Conservation (phyloP, 139 green algal genomes). For the Coelastrella sp. region DNA sequence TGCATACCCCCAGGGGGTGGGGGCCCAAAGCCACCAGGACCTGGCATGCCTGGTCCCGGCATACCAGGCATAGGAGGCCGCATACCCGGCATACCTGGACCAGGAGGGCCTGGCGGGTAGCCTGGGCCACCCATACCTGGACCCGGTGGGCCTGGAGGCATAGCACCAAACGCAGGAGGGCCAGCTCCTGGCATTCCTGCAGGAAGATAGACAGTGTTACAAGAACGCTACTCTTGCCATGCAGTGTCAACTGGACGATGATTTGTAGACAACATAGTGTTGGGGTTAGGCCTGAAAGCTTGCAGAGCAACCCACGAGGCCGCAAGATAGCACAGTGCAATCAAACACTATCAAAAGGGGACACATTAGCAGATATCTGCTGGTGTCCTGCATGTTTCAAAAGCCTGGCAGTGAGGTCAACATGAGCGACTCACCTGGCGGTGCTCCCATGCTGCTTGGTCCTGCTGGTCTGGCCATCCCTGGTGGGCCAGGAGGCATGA, state of each 20-base stretch:
- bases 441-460: not conserved
- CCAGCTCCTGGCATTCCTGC: not conserved
- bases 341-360: no score
- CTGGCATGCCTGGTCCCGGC: constrained; percentile 22
- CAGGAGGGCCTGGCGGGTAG: not conserved
- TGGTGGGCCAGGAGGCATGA: constrained; percentile 48
- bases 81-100: not conserved
- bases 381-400: no score
- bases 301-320: no score
- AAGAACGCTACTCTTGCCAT: not conserved
- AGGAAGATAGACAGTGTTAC: not conserved
- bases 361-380: no score
- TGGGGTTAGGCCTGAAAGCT: no score
- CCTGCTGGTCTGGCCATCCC: constrained; percentile 3
- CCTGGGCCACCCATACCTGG: constrained; percentile 12
- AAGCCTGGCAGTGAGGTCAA: no score
- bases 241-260: not conserved
- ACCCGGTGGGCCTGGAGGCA: constrained; percentile 3
- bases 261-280: no score
- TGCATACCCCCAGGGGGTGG: constrained; percentile 8
- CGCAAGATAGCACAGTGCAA: no score
- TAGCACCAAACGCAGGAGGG: not conserved
- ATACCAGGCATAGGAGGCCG: not conserved
- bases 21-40: not conserved
- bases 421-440: not conserved